Conservation (phyloP, 2,329 filamentous ascomycete species). For the Dactylellina haptotyla region DNA sequence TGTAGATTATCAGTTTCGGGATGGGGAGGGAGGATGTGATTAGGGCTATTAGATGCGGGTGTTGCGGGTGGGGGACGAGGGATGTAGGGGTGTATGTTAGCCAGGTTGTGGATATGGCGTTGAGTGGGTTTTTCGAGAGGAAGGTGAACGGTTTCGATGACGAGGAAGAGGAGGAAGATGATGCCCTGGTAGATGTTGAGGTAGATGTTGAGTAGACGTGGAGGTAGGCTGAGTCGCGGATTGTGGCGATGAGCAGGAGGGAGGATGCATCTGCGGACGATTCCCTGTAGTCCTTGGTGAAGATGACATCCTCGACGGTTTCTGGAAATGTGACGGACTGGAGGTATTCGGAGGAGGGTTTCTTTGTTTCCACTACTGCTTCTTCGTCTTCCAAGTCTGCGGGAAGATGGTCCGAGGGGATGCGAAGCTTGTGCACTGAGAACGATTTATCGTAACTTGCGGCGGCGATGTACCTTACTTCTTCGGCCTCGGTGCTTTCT, state of each 20-base stretch:
- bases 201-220: constrained; percentile 21
- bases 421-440: constrained; percentile 32
- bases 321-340: constrained; percentile 27
- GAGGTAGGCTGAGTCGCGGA: constrained; percentile 37
- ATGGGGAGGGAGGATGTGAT: constrained; percentile 71
- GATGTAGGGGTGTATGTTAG: constrained; percentile 71
- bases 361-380: neutral
- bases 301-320: constrained; percentile 51
- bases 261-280: neutral
- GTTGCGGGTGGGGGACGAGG: constrained; percentile 68
- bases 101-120: constrained; percentile 69
- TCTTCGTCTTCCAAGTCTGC: neutral
- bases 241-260: constrained; percentile 31
- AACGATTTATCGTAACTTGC: constrained; percentile 55
- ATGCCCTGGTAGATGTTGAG: neutral
- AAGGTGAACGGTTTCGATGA: constrained; percentile 16
- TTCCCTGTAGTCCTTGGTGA: constrained; percentile 32
- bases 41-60: constrained; percentile 68
- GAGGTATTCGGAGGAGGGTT: constrained; percentile 1
- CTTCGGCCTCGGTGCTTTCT: constrained; percentile 18
- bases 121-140: constrained; percentile 23
- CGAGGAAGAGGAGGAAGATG: neutral
- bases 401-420: neutral
- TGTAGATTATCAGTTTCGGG: constrained; percentile 72
- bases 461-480: constrained; percentile 49